phyloP scores from a whole-genome alignment of 1,139 yeast genomes.

The Kodamaea suecica region DNA sequence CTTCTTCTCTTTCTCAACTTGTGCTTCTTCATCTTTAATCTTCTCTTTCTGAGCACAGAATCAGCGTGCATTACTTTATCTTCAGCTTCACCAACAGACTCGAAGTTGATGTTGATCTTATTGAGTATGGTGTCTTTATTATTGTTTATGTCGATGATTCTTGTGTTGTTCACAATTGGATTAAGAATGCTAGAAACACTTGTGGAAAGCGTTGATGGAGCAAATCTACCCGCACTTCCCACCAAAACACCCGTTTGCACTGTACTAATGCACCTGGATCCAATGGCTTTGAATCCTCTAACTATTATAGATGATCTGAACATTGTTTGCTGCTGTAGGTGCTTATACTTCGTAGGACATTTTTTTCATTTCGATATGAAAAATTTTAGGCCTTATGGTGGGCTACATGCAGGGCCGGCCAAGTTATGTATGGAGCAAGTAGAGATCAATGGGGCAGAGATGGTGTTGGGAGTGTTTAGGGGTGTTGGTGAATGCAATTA shows the following conservation, averaged over 20 bases:
- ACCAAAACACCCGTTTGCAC: not conserved
- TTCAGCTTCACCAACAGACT: slow-evolving; percentile 2
- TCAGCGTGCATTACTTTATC: slow-evolving; percentile 42
- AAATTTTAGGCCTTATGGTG: not conserved
- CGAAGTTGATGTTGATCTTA: slow-evolving; percentile 5
- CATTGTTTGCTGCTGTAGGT: slow-evolving; percentile 7
- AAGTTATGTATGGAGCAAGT: not conserved
- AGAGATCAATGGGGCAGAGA: too few relatives aligned
- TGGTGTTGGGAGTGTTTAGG: too few relatives aligned
- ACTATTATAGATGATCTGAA: slow-evolving; percentile 6
- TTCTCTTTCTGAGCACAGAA: slow-evolving; percentile 65
- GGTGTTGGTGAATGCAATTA: too few relatives aligned
- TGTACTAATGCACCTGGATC: slow-evolving; percentile 6
- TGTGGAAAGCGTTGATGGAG: not conserved
- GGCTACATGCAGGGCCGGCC: not conserved
- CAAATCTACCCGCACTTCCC: not conserved
- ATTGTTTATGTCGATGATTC: slow-evolving; percentile 2
- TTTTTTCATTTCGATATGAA: slow-evolving; percentile 1
- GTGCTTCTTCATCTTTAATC: slow-evolving; percentile 72
- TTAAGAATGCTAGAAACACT: slow-evolving; percentile 4
- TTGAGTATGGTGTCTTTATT: slow-evolving; percentile 7
- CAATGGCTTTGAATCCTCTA: slow-evolving; percentile 6
- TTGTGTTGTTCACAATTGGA: slow-evolving; percentile 5
- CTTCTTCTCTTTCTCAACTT: slow-evolving; percentile 72
- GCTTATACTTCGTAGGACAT: too few relatives aligned